Conservation (phyloP, 2,329 filamentous ascomycete genomes). For the Dactylellina cionopaga region DNA sequence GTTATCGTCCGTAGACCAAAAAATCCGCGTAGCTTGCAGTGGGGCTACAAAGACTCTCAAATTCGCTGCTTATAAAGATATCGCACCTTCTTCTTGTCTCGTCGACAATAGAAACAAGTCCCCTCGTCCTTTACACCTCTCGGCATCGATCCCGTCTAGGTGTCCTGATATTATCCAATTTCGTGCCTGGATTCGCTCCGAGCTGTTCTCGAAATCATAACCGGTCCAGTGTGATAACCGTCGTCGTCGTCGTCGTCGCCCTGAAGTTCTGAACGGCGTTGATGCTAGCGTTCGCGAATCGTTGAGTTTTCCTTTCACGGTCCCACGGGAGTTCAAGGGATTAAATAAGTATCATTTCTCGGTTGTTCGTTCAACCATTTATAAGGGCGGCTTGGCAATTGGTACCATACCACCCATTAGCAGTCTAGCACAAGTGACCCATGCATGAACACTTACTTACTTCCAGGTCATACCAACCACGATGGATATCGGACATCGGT, state of each 20-base stretch:
- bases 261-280: constrained; percentile 3
- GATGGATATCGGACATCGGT: constrained; percentile 14
- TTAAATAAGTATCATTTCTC: constrained; percentile 44
- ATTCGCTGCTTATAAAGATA: not conserved
- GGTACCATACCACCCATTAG: constrained; percentile 16
- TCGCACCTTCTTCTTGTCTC: constrained; percentile 52
- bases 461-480: not conserved
- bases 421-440: constrained; percentile 12
- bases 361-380: constrained; percentile 37
- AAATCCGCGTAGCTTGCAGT: not conserved
- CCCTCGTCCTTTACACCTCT: constrained; percentile 53
- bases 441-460: too few relatives aligned
- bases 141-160: constrained; percentile 47
- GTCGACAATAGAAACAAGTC: constrained; percentile 52
- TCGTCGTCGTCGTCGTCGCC: constrained; percentile 42
- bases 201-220: constrained; percentile 53
- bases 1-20: not conserved
- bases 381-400: constrained; percentile 21
- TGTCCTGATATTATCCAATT: constrained; percentile 49
- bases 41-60: not conserved
- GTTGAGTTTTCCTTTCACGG: constrained; percentile 32
- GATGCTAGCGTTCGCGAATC: constrained; percentile 20
- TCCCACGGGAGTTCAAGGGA: constrained; percentile 40
- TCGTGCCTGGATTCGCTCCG: constrained; percentile 51
- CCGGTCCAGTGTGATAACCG: constrained; percentile 24